Evolutionary conservation across 2,329 filamentous ascomycete species (phyloP).

Genomic region (Diaporthe sp.): DNA sequence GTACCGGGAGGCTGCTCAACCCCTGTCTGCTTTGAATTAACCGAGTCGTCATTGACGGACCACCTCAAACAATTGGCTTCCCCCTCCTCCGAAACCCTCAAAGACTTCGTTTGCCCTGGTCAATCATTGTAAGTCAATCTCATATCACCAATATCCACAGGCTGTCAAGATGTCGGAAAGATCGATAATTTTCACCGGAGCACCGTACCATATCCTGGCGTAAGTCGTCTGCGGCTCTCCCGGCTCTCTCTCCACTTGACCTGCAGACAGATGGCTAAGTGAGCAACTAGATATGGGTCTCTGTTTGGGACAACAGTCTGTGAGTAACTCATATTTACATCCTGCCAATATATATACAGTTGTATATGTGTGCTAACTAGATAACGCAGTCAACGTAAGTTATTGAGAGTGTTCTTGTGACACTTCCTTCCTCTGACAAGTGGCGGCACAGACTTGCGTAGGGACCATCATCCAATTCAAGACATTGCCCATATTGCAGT

Average conservation of each 20-base stretch:
- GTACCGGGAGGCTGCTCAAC: background rate
- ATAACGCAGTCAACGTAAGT: slow-evolving; percentile 36
- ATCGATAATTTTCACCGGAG: slow-evolving; percentile 71
- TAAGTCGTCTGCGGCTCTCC: slow-evolving; percentile 53
- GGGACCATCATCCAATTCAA: slow-evolving; percentile 82
- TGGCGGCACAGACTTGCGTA: slow-evolving; percentile 73
- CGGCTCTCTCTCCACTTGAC: background rate
- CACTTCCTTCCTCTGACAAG: slow-evolving; percentile 20
- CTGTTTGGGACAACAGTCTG: slow-evolving; percentile 89
- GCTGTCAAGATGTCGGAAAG: slow-evolving; percentile 55
- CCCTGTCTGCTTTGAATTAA: slow-evolving; percentile 5
- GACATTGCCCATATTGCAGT: slow-evolving; percentile 81
- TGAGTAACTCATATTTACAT: slow-evolving; percentile 60
- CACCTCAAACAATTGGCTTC: background rate
- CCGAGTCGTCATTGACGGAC: slow-evolving; percentile 24
- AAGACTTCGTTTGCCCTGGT: background rate
- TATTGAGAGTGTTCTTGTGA: background rate
- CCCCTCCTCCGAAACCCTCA: background rate
- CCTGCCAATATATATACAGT: background rate
- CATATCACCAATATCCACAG: background rate
- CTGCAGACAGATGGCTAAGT: background rate
- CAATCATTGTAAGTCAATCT: background rate
- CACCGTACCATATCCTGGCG: slow-evolving; percentile 83
- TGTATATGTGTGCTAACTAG: background rate
- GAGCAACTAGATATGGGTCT: slow-evolving; percentile 79